phyloP scores from a whole-genome alignment of 176 grass and related monocot genomes.

The Cocos nucifera region DNA sequence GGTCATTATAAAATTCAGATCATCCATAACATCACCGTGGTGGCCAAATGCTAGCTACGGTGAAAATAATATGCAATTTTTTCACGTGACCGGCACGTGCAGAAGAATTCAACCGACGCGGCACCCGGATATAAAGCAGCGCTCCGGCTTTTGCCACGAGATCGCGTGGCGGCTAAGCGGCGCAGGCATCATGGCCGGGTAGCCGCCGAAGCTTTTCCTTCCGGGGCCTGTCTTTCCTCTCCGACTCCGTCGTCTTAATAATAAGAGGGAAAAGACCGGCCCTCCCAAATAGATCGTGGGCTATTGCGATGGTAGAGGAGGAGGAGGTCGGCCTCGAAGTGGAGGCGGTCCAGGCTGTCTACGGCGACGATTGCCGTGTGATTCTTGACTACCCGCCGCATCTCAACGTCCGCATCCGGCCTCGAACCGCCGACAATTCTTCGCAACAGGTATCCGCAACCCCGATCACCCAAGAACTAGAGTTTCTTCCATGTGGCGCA shows the following conservation, averaged over 20 bases:
- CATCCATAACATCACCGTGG: too few species aligned
- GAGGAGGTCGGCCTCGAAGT: constrained; percentile 71
- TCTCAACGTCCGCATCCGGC: constrained; percentile 55
- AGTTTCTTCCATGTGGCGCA: neutral
- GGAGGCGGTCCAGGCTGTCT: constrained; percentile 63
- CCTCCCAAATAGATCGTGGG: neutral
- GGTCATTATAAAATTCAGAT: too few species aligned
- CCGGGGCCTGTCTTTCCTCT: neutral
- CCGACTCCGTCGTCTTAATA: neutral
- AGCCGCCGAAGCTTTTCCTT: too few species aligned
- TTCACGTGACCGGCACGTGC: too few species aligned
- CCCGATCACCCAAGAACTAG: neutral
- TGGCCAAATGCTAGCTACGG: too few species aligned
- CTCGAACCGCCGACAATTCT: constrained; percentile 73
- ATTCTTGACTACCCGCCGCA: constrained; percentile 59
- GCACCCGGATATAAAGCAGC: too few species aligned
- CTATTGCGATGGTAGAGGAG: constrained; percentile 33
- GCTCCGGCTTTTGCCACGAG: too few species aligned
- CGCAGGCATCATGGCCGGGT: too few species aligned
- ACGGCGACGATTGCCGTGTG: constrained; percentile 65
- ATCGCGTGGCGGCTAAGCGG: too few species aligned
- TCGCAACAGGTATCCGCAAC: constrained; percentile 57
- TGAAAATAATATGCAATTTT: too few species aligned
- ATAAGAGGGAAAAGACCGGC: too few species aligned
- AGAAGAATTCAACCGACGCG: too few species aligned